phyloP scores from a whole-genome alignment of 2,329 filamentous ascomycete species.

The Pseudovirgaria hyperparasitica region DNA sequence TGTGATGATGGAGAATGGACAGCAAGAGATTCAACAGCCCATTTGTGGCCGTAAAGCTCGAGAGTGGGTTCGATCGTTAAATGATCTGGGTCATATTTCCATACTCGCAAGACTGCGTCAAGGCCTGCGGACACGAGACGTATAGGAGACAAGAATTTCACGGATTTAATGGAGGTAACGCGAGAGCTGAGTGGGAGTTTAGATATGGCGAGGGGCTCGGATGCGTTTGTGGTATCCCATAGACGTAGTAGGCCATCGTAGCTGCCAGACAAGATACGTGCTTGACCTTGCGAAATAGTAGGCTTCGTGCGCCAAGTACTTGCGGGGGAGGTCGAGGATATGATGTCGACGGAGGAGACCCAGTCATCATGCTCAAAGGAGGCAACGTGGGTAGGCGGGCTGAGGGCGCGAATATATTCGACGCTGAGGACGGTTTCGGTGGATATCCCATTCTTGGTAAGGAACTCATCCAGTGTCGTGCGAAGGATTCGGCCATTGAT shows the following conservation, averaged over 20 bases:
- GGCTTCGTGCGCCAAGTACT: conserved; percentile 43
- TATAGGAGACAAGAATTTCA: conserved; percentile 65
- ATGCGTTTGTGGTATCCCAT: conserved; percentile 56
- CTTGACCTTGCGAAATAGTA: conserved; percentile 40
- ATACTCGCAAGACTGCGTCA: conserved; percentile 76
- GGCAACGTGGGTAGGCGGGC: conserved; percentile 78
- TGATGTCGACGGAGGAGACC: conserved; percentile 76
- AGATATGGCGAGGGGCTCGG: conserved; percentile 68
- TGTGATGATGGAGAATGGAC: conserved; percentile 61
- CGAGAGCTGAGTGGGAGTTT: conserved; percentile 47
- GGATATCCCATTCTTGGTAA: conserved; percentile 74
- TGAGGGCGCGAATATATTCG: conserved; percentile 84
- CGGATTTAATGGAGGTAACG: conserved; percentile 61
- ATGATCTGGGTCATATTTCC: conserved; percentile 68
- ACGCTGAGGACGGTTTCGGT: conserved; percentile 76
- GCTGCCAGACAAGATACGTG: conserved; percentile 76
- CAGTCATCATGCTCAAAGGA: conserved; percentile 97
- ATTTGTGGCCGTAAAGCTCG: conserved; percentile 74
- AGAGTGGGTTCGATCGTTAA: conserved; percentile 55
- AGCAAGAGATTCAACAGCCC: conserved; percentile 60
- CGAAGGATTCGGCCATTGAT: conserved; percentile 87
- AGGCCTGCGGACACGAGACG: conserved; percentile 73
- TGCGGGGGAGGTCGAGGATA: conserved; percentile 54
- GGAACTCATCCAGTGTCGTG: conserved; percentile 80
- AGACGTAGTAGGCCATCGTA: conserved; percentile 83